Evolutionary conservation across 345 rosid genomes (phyloP).

Genomic region (Linum trigynum): DNA sequence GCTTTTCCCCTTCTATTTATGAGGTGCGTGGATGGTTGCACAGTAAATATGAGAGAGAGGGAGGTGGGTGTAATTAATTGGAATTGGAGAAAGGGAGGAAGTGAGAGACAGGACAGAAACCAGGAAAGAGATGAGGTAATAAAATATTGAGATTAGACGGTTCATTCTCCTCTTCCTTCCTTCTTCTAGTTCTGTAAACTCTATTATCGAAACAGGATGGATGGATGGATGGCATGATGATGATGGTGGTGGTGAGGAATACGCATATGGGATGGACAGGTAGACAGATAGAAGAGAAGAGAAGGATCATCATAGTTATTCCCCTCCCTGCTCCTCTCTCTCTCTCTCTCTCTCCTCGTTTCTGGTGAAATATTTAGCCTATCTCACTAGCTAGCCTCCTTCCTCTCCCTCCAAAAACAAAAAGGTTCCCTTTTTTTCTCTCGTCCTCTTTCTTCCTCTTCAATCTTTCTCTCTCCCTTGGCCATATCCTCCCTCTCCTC

Average conservation of each 20-base stretch:
- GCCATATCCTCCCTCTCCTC: background rate
- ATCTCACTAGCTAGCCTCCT: background rate
- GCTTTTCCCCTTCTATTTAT: conserved; percentile 32
- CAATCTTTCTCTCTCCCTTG: background rate
- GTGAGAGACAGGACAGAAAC: conserved; percentile 12
- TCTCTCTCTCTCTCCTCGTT: conserved; percentile 28
- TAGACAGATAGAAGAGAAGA: conserved; percentile 15
- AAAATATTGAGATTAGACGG: conserved; percentile 18
- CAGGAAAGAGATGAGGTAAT: background rate
- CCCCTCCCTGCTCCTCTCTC: conserved; percentile 17
- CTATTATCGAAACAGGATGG: background rate
- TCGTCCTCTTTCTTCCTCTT: background rate
- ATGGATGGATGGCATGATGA: background rate
- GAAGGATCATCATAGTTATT: conserved; percentile 29
- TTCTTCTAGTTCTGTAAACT: background rate
- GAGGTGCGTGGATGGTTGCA: conserved; percentile 11
- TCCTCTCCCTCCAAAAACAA: background rate
- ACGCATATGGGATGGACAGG: background rate
- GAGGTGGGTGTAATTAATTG: conserved; percentile 30
- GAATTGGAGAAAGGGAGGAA: background rate
- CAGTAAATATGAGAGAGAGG: conserved; percentile 39
- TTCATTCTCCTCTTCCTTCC: conserved; percentile 14
- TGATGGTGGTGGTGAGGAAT: background rate
- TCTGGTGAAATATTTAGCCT: conserved; percentile 14
- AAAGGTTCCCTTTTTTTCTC: background rate